Evolutionary conservation across 2,329 filamentous ascomycete genomes (phyloP).

Genomic region (Xylariaceae sp.): DNA sequence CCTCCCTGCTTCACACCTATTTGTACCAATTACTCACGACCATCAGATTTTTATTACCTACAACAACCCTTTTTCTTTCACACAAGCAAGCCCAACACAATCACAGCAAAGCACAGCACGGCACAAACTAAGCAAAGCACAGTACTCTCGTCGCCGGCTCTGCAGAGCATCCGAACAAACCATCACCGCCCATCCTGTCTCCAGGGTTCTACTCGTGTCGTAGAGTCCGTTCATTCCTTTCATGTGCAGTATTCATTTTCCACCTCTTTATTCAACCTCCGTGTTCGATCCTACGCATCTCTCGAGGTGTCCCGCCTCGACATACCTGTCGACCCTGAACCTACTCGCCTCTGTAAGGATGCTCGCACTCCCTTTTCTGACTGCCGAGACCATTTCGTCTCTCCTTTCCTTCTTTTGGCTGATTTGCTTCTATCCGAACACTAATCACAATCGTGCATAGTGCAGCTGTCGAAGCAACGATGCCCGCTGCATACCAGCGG

Average conservation of each 20-base stretch:
- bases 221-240: conserved; percentile 8
- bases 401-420: background rate
- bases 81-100: background rate
- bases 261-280: background rate
- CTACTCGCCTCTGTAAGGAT: conserved; percentile 1
- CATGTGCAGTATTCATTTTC: background rate
- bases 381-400: background rate
- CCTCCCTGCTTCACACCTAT: conserved; percentile 4
- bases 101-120: background rate
- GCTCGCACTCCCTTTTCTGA: background rate
- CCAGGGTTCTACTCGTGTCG: background rate
- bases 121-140: background rate
- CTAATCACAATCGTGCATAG: background rate
- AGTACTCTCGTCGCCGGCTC: background rate
- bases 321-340: background rate
- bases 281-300: background rate
- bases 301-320: background rate
- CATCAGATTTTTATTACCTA: background rate
- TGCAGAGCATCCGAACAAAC: background rate
- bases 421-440: background rate
- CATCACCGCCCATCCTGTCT: background rate
- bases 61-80: background rate
- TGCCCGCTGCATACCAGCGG: conserved; percentile 16
- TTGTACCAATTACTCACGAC: background rate
- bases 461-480: background rate